Conservation (phyloP, 1,139 yeast genomes). For the Pichia sp. region DNA sequence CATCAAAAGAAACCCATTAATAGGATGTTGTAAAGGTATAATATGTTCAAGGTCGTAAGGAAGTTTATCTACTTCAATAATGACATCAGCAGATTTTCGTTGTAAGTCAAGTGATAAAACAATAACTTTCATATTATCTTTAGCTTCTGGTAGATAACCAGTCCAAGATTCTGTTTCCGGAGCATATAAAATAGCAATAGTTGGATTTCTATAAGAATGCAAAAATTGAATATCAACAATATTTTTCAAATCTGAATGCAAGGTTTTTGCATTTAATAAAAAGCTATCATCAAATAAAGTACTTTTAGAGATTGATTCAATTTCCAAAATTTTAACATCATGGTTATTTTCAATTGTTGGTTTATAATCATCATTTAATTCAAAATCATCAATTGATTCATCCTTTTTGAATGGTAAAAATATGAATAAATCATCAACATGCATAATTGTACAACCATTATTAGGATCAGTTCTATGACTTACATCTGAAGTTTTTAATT, state of each 20-base stretch:
- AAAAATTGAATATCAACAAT: conserved; percentile 66
- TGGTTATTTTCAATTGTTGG: conserved; percentile 8
- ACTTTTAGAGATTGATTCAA: conserved; percentile 32
- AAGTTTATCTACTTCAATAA: conserved; percentile 54
- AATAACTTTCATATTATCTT: conserved; percentile 55
- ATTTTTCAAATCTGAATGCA: conserved; percentile 54
- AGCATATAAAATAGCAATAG: conserved; percentile 61
- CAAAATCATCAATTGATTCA: conserved; percentile 40
- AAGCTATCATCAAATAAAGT: conserved; percentile 45
- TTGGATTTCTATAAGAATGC: conserved; percentile 70
- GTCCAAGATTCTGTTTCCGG: conserved; percentile 70
- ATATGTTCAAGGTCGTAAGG: conserved; percentile 72
- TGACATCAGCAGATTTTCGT: conserved; percentile 60
- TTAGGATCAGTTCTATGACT: conserved; percentile 62
- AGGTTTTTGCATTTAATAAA: conserved; percentile 48
- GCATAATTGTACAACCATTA: conserved; percentile 53
- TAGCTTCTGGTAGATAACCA: conserved; percentile 54
- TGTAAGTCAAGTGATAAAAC: conserved; percentile 60
- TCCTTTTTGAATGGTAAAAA: conserved; percentile 60
- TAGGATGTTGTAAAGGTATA: conserved; percentile 57
- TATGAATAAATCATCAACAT: conserved; percentile 67
- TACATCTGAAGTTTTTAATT: conserved; percentile 37
- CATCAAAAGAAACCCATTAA: conserved; percentile 56
- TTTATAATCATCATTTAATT: conserved; percentile 30
- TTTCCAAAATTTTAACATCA: conserved; percentile 1